Evolutionary conservation across 1,139 yeast genomes (phyloP).

Genomic region (Saccharomyces pastorianus): DNA sequence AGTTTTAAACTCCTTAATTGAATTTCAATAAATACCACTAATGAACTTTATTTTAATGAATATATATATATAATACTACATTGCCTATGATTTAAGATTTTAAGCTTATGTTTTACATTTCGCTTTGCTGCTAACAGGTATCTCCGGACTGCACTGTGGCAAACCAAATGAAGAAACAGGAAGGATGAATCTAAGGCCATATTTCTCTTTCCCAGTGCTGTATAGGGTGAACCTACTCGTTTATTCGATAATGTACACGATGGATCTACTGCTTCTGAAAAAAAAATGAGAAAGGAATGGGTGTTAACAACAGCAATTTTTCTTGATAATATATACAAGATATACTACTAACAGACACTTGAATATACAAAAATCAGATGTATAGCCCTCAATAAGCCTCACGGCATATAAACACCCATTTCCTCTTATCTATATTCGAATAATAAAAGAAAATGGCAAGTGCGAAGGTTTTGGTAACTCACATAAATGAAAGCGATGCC

Average conservation of each 20-base stretch:
- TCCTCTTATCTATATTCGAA: background rate
- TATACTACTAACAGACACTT: background rate
- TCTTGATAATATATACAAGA: background rate
- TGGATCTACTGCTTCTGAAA: no score
- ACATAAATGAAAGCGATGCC: slow-evolving; percentile 39
- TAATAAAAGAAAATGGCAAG: slow-evolving; percentile 6
- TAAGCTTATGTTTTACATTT: background rate
- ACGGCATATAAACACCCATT: background rate
- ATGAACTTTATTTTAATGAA: background rate
- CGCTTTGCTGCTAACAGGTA: no score
- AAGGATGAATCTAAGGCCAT: no score
- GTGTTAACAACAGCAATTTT: background rate
- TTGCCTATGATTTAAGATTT: background rate
- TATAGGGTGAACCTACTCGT: no score
- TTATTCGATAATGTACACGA: no score
- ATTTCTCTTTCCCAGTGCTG: no score
- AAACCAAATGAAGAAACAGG: no score
- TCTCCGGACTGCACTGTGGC: no score
- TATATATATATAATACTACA: background rate
- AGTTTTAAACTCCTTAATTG: background rate
- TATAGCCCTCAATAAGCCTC: background rate
- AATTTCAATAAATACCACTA: background rate
- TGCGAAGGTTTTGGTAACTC: slow-evolving; percentile 36
- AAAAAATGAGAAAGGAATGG: no score
- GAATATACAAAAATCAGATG: no score